phyloP scores from a whole-genome alignment of 2,329 filamentous ascomycete species.

The Pseudophaeomoniella oleicola region DNA sequence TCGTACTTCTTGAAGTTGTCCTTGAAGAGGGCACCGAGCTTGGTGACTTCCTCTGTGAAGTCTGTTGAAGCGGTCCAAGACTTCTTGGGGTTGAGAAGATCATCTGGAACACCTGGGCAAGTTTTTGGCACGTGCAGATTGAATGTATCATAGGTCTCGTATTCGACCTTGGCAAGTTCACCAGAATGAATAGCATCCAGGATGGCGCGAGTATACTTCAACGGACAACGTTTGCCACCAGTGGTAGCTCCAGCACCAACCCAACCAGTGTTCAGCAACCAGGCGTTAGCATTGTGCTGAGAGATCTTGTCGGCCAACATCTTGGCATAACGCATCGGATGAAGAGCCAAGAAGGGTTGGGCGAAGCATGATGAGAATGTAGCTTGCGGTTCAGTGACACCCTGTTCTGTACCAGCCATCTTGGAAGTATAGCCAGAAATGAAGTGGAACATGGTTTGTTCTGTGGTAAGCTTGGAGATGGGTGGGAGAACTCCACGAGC shows the following conservation, averaged over 20 bases:
- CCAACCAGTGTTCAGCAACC: slow-evolving; percentile 98
- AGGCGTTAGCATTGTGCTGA: slow-evolving; percentile 86
- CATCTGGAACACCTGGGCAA: slow-evolving; percentile 75
- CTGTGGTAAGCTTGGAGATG: slow-evolving; percentile 87
- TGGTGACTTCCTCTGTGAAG: slow-evolving; percentile 78
- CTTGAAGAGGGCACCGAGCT: slow-evolving; percentile 77
- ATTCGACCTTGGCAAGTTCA: slow-evolving; percentile 83
- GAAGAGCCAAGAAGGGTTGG: slow-evolving; percentile 94
- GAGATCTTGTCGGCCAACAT: slow-evolving; percentile 99
- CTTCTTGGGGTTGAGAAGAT: slow-evolving; percentile 88
- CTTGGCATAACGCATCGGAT: slow-evolving; percentile 97
- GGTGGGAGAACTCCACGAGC: slow-evolving; percentile 93
- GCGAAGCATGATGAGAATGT: slow-evolving; percentile 99
- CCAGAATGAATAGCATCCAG: slow-evolving; percentile 96
- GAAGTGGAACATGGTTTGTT: slow-evolving; percentile 99
- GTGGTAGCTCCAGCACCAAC: slow-evolving; percentile 81
- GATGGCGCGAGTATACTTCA: slow-evolving; percentile 98
- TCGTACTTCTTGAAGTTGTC: slow-evolving; percentile 98
- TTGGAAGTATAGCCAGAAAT: slow-evolving; percentile 99
- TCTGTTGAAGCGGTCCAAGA: slow-evolving; percentile 74
- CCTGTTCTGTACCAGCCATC: slow-evolving; percentile 98
- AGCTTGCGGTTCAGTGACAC: slow-evolving; percentile 89
- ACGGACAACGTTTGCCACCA: slow-evolving; percentile 89
- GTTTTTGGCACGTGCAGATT: slow-evolving; percentile 90
- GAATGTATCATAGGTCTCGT: slow-evolving; percentile 92